Evolutionary conservation across 345 rosid genomes (phyloP).

Genomic region (Linum tenue): DNA sequence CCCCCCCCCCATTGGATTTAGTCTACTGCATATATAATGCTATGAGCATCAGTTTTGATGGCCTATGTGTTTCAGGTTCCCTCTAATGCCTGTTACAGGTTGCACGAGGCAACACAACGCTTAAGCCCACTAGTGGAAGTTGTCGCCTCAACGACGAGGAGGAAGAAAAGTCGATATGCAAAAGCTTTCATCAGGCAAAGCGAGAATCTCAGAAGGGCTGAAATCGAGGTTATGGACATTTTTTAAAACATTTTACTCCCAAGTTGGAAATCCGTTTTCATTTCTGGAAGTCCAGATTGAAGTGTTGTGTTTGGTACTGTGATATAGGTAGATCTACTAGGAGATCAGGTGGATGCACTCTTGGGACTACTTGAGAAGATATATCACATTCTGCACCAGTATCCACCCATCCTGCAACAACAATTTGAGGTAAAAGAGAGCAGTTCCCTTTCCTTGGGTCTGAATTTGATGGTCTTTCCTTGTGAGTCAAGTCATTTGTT

Average conservation of each 20-base stretch:
- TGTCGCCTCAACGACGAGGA: constrained; percentile 14
- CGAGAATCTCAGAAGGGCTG: constrained; percentile 67
- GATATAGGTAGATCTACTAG: constrained; percentile 69
- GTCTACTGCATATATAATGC: too few species aligned
- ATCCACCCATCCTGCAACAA: constrained; percentile 34
- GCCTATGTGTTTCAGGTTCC: neutral
- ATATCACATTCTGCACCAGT: constrained; percentile 30
- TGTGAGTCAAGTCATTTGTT: neutral
- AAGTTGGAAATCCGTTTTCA: neutral
- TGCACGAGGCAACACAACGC: constrained; percentile 31
- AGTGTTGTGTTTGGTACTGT: too few species aligned
- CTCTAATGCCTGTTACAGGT: constrained; percentile 26
- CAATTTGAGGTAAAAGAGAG: constrained; percentile 34
- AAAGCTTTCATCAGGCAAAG: constrained; percentile 53
- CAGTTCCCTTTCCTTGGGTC: constrained; percentile 7
- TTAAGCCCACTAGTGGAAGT: constrained; percentile 23
- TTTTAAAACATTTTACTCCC: neutral
- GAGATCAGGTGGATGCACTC: constrained; percentile 65
- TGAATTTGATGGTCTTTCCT: neutral
- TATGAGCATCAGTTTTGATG: neutral
- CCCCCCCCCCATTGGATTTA: neutral
- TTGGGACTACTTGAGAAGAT: constrained; percentile 40
- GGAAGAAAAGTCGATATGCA: constrained; percentile 38
- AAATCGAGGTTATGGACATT: constrained; percentile 50
- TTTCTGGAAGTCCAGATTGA: neutral